Evolutionary conservation across 805 yeast genomes (phyloP).

Genomic region (Yamadazyma endophytica): DNA sequence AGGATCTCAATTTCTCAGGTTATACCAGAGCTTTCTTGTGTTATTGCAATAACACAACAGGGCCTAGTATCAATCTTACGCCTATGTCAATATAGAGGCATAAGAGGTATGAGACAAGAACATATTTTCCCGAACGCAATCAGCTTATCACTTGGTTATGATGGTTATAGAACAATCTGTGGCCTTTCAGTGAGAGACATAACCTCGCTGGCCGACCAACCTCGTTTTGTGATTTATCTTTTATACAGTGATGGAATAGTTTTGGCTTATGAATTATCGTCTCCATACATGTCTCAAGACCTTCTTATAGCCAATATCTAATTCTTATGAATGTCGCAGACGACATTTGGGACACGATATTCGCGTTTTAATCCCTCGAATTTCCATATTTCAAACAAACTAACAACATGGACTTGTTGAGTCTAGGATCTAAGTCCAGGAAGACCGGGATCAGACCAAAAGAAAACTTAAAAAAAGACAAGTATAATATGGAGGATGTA

Average conservation of each 20-base stretch:
- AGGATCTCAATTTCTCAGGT: conserved; percentile 31
- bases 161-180: conserved; percentile 27
- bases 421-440: conserved; percentile 59
- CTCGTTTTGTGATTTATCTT: conserved; percentile 28
- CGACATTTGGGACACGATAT: conserved; percentile 2
- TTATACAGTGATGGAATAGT: conserved; percentile 32
- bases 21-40: conserved; percentile 32
- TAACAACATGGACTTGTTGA: conserved; percentile 39
- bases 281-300: not conserved
- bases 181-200: conserved; percentile 27
- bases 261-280: conserved; percentile 15
- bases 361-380: not conserved
- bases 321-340: not conserved
- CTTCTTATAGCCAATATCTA: not conserved
- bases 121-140: conserved; percentile 35
- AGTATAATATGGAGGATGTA: conserved; percentile 62
- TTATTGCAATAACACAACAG: conserved; percentile 33
- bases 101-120: conserved; percentile 41
- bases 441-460: conserved; percentile 57
- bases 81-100: conserved; percentile 31
- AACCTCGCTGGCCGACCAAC: conserved; percentile 14
- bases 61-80: conserved; percentile 35
- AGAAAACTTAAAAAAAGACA: conserved; percentile 47
- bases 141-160: conserved; percentile 21
- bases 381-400: not conserved